Percentiles rank a stretch among this genome's conserved stretches.
phyloP scores from a whole-genome alignment of 805 yeast genomes.

The Debaryomyces maramus region DNA sequence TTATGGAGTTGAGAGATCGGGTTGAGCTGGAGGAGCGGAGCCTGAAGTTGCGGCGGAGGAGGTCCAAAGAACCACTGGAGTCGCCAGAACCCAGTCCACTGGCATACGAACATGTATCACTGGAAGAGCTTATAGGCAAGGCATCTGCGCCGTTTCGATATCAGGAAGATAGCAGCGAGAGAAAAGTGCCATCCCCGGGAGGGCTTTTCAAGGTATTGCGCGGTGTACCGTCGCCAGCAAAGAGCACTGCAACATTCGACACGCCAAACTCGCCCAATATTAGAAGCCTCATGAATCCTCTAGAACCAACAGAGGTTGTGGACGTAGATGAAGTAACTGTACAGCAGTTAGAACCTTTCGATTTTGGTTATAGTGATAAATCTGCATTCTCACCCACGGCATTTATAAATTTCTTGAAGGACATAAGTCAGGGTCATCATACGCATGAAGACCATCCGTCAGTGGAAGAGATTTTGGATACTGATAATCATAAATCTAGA shows the following conservation, averaged over 20 bases:
- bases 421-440: slow-evolving; percentile 15
- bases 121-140: neutral
- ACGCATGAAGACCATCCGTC: neutral
- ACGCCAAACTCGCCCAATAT: slow-evolving; percentile 12
- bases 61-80: slow-evolving; percentile 9
- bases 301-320: neutral
- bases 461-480: slow-evolving; percentile 1
- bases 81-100: neutral
- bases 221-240: neutral
- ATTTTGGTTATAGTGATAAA: neutral
- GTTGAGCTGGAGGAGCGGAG: slow-evolving; percentile 41
- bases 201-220: neutral
- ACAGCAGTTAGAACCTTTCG: neutral
- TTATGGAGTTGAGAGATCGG: slow-evolving; percentile 31
- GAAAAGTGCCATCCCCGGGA: neutral
- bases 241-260: neutral
- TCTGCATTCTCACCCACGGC: slow-evolving; percentile 21
- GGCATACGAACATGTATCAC: neutral
- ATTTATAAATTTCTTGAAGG: slow-evolving; percentile 26
- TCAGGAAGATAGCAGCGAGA: neutral
- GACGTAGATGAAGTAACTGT: neutral
- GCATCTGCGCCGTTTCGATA: neutral
- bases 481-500: slow-evolving; percentile 3
- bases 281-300: slow-evolving; percentile 11
- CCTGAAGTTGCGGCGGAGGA: slow-evolving; percentile 44